Conservation (phyloP, 352 stramenopile genomes). For the Phytophthora constricta region DNA sequence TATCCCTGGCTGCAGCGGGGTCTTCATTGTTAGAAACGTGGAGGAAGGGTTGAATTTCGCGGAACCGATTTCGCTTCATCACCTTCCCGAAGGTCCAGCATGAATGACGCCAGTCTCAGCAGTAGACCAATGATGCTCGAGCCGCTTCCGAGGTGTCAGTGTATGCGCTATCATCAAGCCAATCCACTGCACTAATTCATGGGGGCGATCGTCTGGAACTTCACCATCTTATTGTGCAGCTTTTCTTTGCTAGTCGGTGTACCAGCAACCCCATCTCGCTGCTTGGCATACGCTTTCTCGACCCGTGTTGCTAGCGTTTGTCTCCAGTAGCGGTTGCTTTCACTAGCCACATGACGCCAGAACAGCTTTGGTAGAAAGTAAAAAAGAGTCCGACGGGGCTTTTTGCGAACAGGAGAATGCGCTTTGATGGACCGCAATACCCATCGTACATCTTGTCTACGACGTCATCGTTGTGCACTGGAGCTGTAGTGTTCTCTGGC, state of each 20-base stretch:
- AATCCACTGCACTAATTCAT: constrained; percentile 8
- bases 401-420: background rate
- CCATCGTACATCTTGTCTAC: background rate
- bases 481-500: background rate
- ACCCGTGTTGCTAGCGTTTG: background rate
- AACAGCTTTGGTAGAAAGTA: constrained; percentile 11
- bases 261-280: too few species aligned
- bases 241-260: background rate
- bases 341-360: constrained; percentile 6
- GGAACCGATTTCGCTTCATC: constrained; percentile 13
- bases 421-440: background rate
- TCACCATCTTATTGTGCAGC: background rate
- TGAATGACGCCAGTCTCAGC: background rate
- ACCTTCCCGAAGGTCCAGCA: constrained; percentile 2
- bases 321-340: constrained; percentile 1
- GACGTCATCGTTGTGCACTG: background rate
- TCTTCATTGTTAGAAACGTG: constrained; percentile 13
- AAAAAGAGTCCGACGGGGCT: background rate
- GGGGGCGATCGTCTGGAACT: background rate
- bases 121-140: background rate
- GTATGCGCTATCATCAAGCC: constrained; percentile 5
- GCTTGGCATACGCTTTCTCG: background rate
- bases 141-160: background rate
- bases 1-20: background rate
- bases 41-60: background rate